These are phyloP conservation scores for Periglandula ipomoeae DNA, from an alignment of 2,329 filamentous ascomycete genomes.

Conservation along the genomic window DNA sequence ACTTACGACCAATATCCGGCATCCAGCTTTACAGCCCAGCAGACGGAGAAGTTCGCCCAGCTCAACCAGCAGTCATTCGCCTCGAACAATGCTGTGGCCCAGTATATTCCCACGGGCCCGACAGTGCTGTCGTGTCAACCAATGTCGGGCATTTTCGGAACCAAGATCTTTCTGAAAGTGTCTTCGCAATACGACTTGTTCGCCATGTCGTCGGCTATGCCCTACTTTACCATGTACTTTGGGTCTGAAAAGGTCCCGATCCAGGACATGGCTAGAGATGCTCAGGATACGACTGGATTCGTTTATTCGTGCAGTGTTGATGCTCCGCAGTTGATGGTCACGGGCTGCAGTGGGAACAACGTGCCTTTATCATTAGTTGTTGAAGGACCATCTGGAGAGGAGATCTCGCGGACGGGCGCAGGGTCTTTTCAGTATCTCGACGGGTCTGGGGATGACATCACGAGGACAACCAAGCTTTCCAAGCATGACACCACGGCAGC, in stretches of 20 bases:
- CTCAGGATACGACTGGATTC: slow-evolving; percentile 49
- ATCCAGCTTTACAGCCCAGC: slow-evolving; percentile 37
- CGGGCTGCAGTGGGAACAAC: slow-evolving; percentile 37
- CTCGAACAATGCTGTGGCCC: slow-evolving; percentile 53
- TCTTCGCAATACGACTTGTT: slow-evolving; percentile 65
- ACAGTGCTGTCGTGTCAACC: slow-evolving; percentile 65
- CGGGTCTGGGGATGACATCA: slow-evolving; percentile 38
- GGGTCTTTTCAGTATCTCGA: slow-evolving; percentile 41
- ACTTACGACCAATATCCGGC: slow-evolving; percentile 42
- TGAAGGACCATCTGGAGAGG: slow-evolving; percentile 41
- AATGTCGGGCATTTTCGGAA: slow-evolving; percentile 56
- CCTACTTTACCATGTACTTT: slow-evolving; percentile 61
- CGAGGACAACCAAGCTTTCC: slow-evolving; percentile 25
- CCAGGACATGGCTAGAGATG: slow-evolving; percentile 53
- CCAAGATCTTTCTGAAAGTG: slow-evolving; percentile 64
- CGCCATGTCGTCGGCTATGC: slow-evolving; percentile 42
- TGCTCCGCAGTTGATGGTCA: slow-evolving; percentile 52
- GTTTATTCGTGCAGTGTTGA: slow-evolving; percentile 65
- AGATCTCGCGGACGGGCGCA: slow-evolving; percentile 39
- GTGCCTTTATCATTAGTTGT: slow-evolving; percentile 47
- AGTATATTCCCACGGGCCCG: slow-evolving; percentile 53
- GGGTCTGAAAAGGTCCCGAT: slow-evolving; percentile 59
- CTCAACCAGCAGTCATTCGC: slow-evolving; percentile 48
- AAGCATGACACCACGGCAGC: slow-evolving; percentile 29
- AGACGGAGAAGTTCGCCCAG: slow-evolving; percentile 40